Evolutionary conservation across 2,329 filamentous ascomycete genomes (phyloP).

Genomic region (Penicillium griseofulvum): DNA sequence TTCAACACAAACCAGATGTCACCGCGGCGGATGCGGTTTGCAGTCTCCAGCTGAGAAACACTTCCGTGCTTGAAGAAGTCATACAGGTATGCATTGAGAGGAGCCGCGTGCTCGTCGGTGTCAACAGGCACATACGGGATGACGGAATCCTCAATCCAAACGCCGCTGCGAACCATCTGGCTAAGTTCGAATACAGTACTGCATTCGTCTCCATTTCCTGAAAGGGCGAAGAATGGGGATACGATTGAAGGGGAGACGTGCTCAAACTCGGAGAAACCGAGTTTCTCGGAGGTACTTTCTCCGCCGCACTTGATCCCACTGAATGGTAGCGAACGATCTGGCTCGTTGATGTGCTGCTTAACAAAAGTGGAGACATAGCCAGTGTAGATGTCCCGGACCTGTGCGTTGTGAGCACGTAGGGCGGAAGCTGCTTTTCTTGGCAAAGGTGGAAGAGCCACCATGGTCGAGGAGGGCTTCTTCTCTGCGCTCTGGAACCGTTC

Average conservation of each 20-base stretch:
- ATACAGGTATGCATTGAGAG: constrained; percentile 52
- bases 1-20: constrained; percentile 74
- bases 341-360: constrained; percentile 57
- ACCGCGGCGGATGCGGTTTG: constrained; percentile 64
- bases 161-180: constrained; percentile 60
- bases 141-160: constrained; percentile 72
- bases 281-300: not conserved
- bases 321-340: constrained; percentile 60
- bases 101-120: constrained; percentile 52
- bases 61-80: constrained; percentile 77
- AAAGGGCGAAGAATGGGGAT: constrained; percentile 67
- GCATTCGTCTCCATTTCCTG: constrained; percentile 65
- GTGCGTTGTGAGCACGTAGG: constrained; percentile 61
- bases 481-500: constrained; percentile 43
- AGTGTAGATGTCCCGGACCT: constrained; percentile 65
- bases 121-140: constrained; percentile 67
- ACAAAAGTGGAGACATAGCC: constrained; percentile 69
- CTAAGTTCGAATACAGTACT: constrained; percentile 66
- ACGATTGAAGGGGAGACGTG: not conserved
- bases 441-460: constrained; percentile 65
- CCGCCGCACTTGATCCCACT: constrained; percentile 44
- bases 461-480: constrained; percentile 60
- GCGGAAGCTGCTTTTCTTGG: constrained; percentile 57
- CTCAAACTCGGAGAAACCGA: not conserved
- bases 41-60: constrained; percentile 56